A percentile compares a stretch with the other conserved stretches of the same genome.
These are phyloP conservation scores for Clavispora fructus DNA, from an alignment of 805 yeast species.

Conservation along the genomic window DNA sequence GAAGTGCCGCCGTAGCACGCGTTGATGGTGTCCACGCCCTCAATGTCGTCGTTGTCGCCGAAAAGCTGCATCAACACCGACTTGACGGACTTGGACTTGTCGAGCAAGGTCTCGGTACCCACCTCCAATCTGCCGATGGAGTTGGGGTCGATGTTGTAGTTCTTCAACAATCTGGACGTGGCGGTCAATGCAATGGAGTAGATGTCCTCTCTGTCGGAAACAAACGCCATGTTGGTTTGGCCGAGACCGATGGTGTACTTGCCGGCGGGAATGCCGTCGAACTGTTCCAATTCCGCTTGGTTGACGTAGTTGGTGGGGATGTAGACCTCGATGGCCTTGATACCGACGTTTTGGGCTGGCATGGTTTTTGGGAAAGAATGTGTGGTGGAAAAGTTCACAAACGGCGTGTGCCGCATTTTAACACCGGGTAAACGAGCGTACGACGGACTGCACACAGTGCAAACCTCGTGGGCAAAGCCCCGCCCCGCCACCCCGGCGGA, in stretches of 20 bases:
- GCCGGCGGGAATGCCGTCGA: slow-evolving; percentile 84
- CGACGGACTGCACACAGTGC: slow-evolving; percentile 4
- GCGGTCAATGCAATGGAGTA: slow-evolving; percentile 94
- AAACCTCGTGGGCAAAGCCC: no score
- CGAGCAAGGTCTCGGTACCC: slow-evolving; percentile 95
- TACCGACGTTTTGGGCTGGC: slow-evolving; percentile 81
- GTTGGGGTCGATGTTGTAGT: slow-evolving; percentile 77
- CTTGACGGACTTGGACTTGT: slow-evolving; percentile 95
- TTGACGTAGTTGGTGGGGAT: slow-evolving; percentile 77
- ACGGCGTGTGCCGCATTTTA: not conserved
- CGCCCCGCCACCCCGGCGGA: no score
- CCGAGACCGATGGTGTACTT: slow-evolving; percentile 98
- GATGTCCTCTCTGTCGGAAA: slow-evolving; percentile 95
- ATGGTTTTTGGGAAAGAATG: slow-evolving; percentile 4
- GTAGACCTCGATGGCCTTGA: slow-evolving; percentile 92
- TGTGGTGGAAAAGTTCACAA: slow-evolving; percentile 1
- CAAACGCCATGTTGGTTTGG: slow-evolving; percentile 96
- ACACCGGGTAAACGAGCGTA: slow-evolving; percentile 6
- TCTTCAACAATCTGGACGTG: slow-evolving; percentile 65
- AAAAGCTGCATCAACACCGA: slow-evolving; percentile 92
- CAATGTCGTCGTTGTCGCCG: slow-evolving; percentile 83
- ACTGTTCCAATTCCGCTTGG: slow-evolving; percentile 82
- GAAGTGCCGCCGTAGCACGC: slow-evolving; percentile 99
- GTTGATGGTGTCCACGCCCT: slow-evolving; percentile 92
- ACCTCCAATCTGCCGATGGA: slow-evolving; percentile 93